Evolutionary conservation across 305 asterid genomes (phyloP).

Genomic region (Monarda citriodora): DNA sequence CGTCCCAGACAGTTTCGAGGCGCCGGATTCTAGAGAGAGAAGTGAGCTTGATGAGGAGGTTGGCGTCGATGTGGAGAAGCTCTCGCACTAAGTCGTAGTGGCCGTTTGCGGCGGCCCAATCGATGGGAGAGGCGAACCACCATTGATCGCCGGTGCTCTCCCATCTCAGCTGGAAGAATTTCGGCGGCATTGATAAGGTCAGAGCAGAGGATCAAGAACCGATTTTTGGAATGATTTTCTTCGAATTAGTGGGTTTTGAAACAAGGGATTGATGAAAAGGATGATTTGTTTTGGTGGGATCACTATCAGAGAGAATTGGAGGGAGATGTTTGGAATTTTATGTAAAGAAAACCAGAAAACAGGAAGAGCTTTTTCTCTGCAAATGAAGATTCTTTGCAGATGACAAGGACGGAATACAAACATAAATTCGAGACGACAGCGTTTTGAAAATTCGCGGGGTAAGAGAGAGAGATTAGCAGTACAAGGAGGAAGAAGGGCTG

Average conservation of each 20-base stretch:
- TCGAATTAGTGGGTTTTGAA: not conserved
- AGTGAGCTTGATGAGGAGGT: constrained; percentile 74
- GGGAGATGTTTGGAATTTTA: constrained; percentile 15
- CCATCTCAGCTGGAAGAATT: constrained; percentile 75
- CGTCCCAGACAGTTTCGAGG: constrained; percentile 93
- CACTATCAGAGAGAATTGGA: constrained; percentile 17
- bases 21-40: constrained; percentile 83
- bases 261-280: not conserved
- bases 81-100: constrained; percentile 79
- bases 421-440: too few species aligned
- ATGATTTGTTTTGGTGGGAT: not conserved
- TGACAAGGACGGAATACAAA: constrained; percentile 1
- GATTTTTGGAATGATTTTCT: not conserved
- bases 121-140: constrained; percentile 99
- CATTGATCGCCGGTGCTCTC: constrained; percentile 94
- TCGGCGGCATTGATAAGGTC: constrained; percentile 30
- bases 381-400: not conserved
- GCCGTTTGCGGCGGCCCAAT: constrained; percentile 96
- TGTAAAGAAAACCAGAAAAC: not conserved
- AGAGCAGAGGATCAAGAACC: not conserved
- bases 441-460: too few species aligned
- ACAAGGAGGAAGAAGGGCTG: too few species aligned
- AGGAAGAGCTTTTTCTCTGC: not conserved
- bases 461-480: too few species aligned
- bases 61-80: constrained; percentile 71